Evolutionary conservation across 805 yeast genomes (phyloP), one percentile per base, ranked within the genome.

Genomic region (Saccharomycopsis guyanensis): DNA sequence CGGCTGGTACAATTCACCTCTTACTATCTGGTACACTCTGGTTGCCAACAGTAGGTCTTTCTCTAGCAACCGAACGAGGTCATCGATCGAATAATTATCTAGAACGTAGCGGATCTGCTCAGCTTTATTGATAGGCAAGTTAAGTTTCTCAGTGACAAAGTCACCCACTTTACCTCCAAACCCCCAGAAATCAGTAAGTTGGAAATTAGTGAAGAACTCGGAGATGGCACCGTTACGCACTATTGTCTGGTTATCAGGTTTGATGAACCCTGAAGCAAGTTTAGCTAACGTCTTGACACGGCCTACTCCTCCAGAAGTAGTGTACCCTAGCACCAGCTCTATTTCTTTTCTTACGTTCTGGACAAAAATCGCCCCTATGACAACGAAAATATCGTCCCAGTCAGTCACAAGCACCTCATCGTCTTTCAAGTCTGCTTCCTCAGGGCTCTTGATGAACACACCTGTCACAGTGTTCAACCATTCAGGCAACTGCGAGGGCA

Each of bases 91-190:
- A 58, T 75, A 73, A 32, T 68, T 65, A 2, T 74, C 72, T 45
- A 83, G 65, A 1, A 86, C 70, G 46, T 61, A 70, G 2, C 70
- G 64, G 55, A 82, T 70, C 49, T 77, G 64, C 3, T 65, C 60
- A 24, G 62, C 70, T 2, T 65, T 46, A 4, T 31, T 34, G 24
- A 29, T 64, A 0, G 82, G 85, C 2, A 76, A 63, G 1, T 69
- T 66, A n/a, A 88, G 60, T 16, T 66, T 60, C n/a, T 62, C 59
- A 15, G 70, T 51, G 1, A 87, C 67, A 10, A 66, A 64, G 8
- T 80, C 79, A 0, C 98, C 98, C 7, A 72, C 63, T 54, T 86
- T 86, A 2, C 97, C 98, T 4, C 98, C 97, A 71, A 91, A 67
- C 0, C 95, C 87, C 75, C 95, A 82, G 47, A 91, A 76, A 55